Evolutionary conservation across 805 yeast species (phyloP).

Genomic region (Torulaspora delbrueckii): DNA sequence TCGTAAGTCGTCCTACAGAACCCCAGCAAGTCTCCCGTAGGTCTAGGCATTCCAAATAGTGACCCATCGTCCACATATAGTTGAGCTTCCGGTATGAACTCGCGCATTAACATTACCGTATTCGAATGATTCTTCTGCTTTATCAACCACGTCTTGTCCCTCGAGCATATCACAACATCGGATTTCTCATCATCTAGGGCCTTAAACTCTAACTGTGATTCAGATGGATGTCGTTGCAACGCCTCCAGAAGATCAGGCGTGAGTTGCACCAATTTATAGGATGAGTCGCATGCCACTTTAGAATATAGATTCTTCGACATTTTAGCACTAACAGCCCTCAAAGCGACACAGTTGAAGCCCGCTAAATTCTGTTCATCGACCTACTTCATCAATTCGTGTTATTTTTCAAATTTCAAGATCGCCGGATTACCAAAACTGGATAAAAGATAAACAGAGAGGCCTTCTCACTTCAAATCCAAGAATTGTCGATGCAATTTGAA

Average conservation of each 20-base stretch:
- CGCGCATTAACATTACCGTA: constrained; percentile 55
- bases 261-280: constrained; percentile 50
- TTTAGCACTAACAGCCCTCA: not conserved
- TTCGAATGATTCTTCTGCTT: constrained; percentile 86
- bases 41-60: constrained; percentile 35
- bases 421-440: constrained; percentile 3
- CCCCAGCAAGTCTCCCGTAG: constrained; percentile 32
- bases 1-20: constrained; percentile 30
- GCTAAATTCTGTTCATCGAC: not conserved
- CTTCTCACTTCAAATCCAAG: not conserved
- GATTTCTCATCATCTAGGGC: constrained; percentile 29
- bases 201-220: constrained; percentile 25
- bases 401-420: not conserved
- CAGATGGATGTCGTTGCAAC: constrained; percentile 22
- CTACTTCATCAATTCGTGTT: constrained; percentile 2
- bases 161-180: constrained; percentile 59
- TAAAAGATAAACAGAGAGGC: constrained; percentile 7
- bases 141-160: constrained; percentile 53
- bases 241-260: constrained; percentile 44
- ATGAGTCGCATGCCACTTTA: constrained; percentile 22
- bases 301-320: constrained; percentile 22
- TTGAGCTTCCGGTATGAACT: constrained; percentile 23
- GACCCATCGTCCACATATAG: constrained; percentile 15
- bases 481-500: not conserved
- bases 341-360: not conserved